Evolutionary conservation across 73 alveolate species (phyloP), one percentile per base, ranked within the genome.

Genomic region (Paramecium sexaurelia): DNA sequence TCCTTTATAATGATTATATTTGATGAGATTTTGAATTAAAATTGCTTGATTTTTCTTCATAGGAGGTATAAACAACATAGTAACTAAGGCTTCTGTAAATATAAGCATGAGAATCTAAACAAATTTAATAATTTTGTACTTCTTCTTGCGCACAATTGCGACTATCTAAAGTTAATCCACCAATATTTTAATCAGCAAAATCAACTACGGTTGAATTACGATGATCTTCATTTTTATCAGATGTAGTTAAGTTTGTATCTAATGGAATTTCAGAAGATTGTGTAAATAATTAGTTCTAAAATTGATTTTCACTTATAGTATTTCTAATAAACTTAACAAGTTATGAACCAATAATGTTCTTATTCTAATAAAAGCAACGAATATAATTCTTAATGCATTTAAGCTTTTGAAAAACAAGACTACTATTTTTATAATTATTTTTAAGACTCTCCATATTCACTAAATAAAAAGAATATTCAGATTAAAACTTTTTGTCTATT

Each of bases 121-220:
- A 26, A 27, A 10, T 61, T 61, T 26, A 32, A 27, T 11, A n/a
- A 3, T 66, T 20, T 13, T 8, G 6, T 73, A 73, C 87, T 73
- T 98, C 99, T 84, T 98, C 99, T 91, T 98, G 95, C 5, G 97
- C 99, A 82, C 95, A 47, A 86, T 99, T 99, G 1, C 68, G 84
- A 0, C 55, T 33, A 9, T 73, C 87, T 51, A 97, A 89, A 20
- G 94, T 97, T n/a, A 99, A 99, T 36, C 99, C 99, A 24, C 99
- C 99, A 9, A 98, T 96, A 90, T 93, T 97, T 78, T 92, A 55
- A 92, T 98, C 97, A 39, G 99, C 99, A 92, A 98, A 98, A 75
- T 98, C 99, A 40, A 94, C 94, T 40, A 93, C 67, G 5, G 75
- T 24, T 67, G 51, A 69, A 17, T 78, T 82, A 17, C 71, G 0